A percentile compares a stretch with the other conserved stretches of the same genome.
phyloP scores from a whole-genome alignment of 139 green algal species.

The Microglena sp. region DNA sequence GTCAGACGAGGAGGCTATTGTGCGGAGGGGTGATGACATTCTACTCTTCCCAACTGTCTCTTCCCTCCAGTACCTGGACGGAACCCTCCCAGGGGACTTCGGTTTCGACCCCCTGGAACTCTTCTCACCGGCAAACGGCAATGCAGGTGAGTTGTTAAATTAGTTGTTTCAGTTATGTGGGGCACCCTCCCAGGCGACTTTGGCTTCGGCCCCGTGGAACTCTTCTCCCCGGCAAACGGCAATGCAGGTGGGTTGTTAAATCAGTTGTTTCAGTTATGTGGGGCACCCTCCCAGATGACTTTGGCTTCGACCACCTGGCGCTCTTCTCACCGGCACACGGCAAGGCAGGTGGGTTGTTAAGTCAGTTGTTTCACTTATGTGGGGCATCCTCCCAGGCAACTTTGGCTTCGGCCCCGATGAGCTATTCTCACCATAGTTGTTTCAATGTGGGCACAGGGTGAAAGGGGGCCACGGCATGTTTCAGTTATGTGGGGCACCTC shows the following conservation, averaged over 20 bases:
- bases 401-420: too few relatives aligned
- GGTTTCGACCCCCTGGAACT: constrained; percentile 93
- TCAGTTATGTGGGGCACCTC: too few relatives aligned
- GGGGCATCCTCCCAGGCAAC: too few relatives aligned
- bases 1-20: too few relatives aligned
- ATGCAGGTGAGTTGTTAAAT: constrained; percentile 41
- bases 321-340: constrained; percentile 56
- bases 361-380: too few relatives aligned
- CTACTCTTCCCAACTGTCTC: not conserved
- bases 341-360: constrained; percentile 29
- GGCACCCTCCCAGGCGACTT: constrained; percentile 55
- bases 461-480: too few relatives aligned
- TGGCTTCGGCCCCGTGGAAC: constrained; percentile 90
- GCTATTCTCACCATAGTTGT: too few relatives aligned
- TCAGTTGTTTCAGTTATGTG: too few relatives aligned
- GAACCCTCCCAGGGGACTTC: constrained; percentile 52
- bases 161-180: too few relatives aligned
- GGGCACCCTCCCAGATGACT: constrained; percentile 53
- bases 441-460: too few relatives aligned
- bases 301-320: constrained; percentile 91
- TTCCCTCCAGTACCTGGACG: constrained; percentile 43
- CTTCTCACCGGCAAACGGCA: constrained; percentile 42
- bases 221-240: constrained; percentile 55
- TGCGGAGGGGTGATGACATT: too few relatives aligned
- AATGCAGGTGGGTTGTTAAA: too few relatives aligned